Percentiles rank a stretch among this genome's conserved stretches.
phyloP scores from a whole-genome alignment of 345 rosid species.

The Melastoma malabathricum region DNA sequence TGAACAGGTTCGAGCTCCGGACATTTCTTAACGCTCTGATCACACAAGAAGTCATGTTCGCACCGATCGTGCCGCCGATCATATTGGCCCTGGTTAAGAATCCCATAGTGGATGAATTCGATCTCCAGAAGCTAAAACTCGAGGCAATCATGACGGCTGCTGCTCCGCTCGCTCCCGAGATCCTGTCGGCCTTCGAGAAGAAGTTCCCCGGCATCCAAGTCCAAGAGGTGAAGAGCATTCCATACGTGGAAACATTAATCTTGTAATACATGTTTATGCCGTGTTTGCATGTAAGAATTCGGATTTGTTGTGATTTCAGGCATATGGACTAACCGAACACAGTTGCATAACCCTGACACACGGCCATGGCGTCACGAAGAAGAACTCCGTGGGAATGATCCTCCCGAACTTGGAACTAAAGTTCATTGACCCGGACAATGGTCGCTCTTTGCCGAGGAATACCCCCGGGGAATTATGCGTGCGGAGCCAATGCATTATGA shows the following conservation, averaged over 20 bases:
- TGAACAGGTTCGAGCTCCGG: slow-evolving; percentile 63
- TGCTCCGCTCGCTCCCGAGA: slow-evolving; percentile 80
- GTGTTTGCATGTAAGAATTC: too few species aligned
- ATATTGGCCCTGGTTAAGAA: slow-evolving; percentile 67
- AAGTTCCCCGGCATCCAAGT: slow-evolving; percentile 77
- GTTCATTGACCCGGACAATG: slow-evolving; percentile 72
- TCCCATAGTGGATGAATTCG: slow-evolving; percentile 75
- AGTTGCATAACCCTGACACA: slow-evolving; percentile 86
- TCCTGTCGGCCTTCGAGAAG: slow-evolving; percentile 47
- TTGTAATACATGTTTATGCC: background rate
- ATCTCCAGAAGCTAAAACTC: slow-evolving; percentile 65
- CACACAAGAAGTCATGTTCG: slow-evolving; percentile 64
- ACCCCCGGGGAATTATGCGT: slow-evolving; percentile 81
- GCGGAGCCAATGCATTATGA: slow-evolving; percentile 82
- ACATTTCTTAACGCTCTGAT: slow-evolving; percentile 57
- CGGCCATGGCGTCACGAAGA: slow-evolving; percentile 57
- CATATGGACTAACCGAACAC: slow-evolving; percentile 95
- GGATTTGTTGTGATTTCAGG: slow-evolving; percentile 21
- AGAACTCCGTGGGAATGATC: slow-evolving; percentile 76
- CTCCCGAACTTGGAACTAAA: slow-evolving; percentile 79
- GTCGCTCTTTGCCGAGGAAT: slow-evolving; percentile 54
- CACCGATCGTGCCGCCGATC: slow-evolving; percentile 87
- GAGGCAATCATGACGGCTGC: slow-evolving; percentile 82
- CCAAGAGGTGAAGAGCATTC: slow-evolving; percentile 55
- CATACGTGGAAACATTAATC: too few species aligned